Conservation (phyloP, 257 asterid genomes). For the Solanum lignicaule region DNA sequence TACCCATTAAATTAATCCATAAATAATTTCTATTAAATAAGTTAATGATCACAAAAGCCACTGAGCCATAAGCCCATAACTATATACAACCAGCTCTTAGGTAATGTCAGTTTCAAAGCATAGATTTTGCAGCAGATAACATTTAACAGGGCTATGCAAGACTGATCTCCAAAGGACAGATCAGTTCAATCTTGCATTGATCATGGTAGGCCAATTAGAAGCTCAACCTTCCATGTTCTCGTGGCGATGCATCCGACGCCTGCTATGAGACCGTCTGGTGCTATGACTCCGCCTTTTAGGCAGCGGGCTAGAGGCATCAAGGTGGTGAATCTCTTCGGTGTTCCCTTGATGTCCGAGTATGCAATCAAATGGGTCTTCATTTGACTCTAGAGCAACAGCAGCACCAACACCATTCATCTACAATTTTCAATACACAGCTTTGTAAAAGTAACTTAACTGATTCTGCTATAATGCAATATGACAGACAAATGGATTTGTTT, state of each 20-base stretch:
- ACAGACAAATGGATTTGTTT: neutral
- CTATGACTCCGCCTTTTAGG: constrained; percentile 24
- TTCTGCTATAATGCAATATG: neutral
- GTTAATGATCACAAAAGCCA: neutral
- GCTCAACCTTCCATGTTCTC: constrained; percentile 31
- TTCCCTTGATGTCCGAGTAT: constrained; percentile 38
- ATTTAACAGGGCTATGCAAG: neutral
- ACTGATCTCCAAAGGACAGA: neutral
- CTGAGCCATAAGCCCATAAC: neutral
- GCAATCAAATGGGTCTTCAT: constrained; percentile 55
- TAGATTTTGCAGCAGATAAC: neutral
- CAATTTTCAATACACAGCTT: neutral
- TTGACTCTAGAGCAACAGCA: neutral
- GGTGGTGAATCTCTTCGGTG: constrained; percentile 13
- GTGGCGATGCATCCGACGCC: constrained; percentile 37
- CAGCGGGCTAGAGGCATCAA: constrained; percentile 8
- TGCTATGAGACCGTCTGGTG: constrained; percentile 43
- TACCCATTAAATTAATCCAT: neutral
- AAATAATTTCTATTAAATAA: neutral
- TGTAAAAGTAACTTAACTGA: neutral
- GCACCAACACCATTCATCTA: constrained; percentile 28
- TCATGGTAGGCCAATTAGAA: neutral
- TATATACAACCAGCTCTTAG: neutral
- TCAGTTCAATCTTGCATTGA: neutral
- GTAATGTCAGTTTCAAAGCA: neutral